Base-by-base conservation (phyloP, 345 rosid genomes). In the Excoecaria cochinchinensis region DNA sequence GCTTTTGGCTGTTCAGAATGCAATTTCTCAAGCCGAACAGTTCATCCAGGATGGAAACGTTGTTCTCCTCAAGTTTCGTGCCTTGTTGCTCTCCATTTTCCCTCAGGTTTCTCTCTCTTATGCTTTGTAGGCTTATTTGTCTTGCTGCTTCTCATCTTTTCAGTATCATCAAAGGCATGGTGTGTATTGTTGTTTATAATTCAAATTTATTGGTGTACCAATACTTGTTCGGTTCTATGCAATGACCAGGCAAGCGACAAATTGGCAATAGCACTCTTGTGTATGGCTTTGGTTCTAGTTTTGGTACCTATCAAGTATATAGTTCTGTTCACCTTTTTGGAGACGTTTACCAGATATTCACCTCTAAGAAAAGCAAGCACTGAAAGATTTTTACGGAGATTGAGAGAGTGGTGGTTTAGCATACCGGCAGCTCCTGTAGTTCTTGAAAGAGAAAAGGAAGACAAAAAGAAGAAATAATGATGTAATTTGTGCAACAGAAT, bases 351-450 rank as follows among this genome's bases (percentile, higher is more conserved):
- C 2, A 84, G 91, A 71, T 90, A 89, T 79, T 96, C 99, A 0
- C 98, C 94, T 1, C 86, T 82, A 10, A 83, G 98, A 74, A 88
- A 77, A 85, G 90, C 83, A 11, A 87, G 87, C 85, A 87, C 90
- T 0, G 99, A 92, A 73, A 85, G 92, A 84, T 81, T 84, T 80
- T 74, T 80, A 78, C 87, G 99, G 84, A 88, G 99, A 82, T 58
- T 91, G 81, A 90, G 89, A 78, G 99, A 96, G 74, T 95, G 99
- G 97, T 96, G 99, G 99, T 92, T 91, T 84, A 92, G 99, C 82
- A 87, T 92, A 77, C 99, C 97, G 0, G 98, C 99, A 1, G 98
- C 98, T 72, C 97, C 97, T 0, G 96, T 96, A 48, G 55, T 89
- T 74, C 85, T 92, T 40, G 92, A 88, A 70, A 88, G 86, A 80